Evolutionary conservation across 2,329 filamentous ascomycete species (phyloP).

Genomic region (Aspergillus fijiensis): DNA sequence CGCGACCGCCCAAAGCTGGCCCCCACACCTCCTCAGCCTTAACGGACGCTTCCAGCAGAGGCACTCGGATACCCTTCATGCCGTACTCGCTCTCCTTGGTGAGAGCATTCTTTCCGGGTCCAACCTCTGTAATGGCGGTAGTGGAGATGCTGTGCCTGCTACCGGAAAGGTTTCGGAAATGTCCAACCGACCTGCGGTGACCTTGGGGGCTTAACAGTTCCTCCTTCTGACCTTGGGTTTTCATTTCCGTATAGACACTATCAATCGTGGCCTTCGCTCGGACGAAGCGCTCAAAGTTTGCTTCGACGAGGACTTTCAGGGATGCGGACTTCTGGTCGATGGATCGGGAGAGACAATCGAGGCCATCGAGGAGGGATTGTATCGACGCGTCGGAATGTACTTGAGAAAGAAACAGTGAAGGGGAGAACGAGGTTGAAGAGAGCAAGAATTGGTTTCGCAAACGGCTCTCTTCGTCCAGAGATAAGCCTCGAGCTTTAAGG

Average conservation of each 20-base stretch:
- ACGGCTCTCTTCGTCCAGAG: constrained; percentile 78
- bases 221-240: constrained; percentile 62
- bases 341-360: constrained; percentile 82
- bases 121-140: constrained; percentile 40
- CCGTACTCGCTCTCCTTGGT: constrained; percentile 92
- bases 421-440: constrained; percentile 93
- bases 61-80: constrained; percentile 80
- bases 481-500: constrained; percentile 72
- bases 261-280: constrained; percentile 97
- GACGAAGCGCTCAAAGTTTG: constrained; percentile 97
- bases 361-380: constrained; percentile 72
- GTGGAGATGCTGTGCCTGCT: constrained; percentile 43
- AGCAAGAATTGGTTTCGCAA: constrained; percentile 89
- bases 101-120: constrained; percentile 83
- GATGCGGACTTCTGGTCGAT: constrained; percentile 98
- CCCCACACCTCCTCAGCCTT: constrained; percentile 99
- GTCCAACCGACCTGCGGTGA: constrained; percentile 64
- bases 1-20: constrained; percentile 82
- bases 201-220: constrained; percentile 40
- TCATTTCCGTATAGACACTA: constrained; percentile 98
- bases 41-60: constrained; percentile 82
- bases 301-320: constrained; percentile 92
- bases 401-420: constrained; percentile 85
- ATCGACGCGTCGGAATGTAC: constrained; percentile 86
- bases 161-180: constrained; percentile 57